Evolutionary conservation across 208 protist species (phyloP), one percentile per base, ranked within the genome.

Genomic region (Trypanosoma mega): DNA sequence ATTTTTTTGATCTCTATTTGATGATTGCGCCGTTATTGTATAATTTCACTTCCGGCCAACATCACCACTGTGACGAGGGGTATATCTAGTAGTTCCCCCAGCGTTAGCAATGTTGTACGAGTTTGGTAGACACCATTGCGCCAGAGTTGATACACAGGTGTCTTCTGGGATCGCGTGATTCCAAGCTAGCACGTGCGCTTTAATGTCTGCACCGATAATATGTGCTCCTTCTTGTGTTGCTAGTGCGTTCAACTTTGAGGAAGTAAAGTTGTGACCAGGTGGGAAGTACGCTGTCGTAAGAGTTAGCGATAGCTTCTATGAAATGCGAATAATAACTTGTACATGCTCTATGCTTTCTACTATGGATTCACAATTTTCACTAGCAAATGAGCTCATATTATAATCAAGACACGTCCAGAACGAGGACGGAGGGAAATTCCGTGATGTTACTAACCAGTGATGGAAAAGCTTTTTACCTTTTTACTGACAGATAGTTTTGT

Each of bases 261-360:
- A 4, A 23, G 50, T 43, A 18, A 43, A 18, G 6, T 8, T 23
- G 11, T 16, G 18, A 3, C 3, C 47, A 8, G 23, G 18, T 1
- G 47, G 47, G 31, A 55, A 33, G 50, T 41, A 55, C 29, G 31
- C 50, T 36, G 50, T 44, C 31, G 27, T n/a, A n/a, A n/a, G n/a
- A n/a, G n/a, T n/a, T n/a, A n/a, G n/a, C n/a, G n/a, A n/a, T n/a
- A n/a, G n/a, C n/a, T n/a, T n/a, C n/a, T n/a, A n/a, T n/a, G n/a
- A n/a, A n/a, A n/a, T n/a, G n/a, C n/a, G n/a, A n/a, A n/a, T n/a
- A n/a, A n/a, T n/a, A n/a, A n/a, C n/a, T n/a, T n/a, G n/a, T n/a
- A n/a, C n/a, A n/a, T n/a, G n/a, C n/a, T n/a, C n/a, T n/a, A n/a
- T n/a, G n/a, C n/a, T n/a, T n/a, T n/a, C n/a, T n/a, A n/a, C n/a